Evolutionary conservation across 257 asterid species (phyloP).

Genomic region (Solanum neorickii): DNA sequence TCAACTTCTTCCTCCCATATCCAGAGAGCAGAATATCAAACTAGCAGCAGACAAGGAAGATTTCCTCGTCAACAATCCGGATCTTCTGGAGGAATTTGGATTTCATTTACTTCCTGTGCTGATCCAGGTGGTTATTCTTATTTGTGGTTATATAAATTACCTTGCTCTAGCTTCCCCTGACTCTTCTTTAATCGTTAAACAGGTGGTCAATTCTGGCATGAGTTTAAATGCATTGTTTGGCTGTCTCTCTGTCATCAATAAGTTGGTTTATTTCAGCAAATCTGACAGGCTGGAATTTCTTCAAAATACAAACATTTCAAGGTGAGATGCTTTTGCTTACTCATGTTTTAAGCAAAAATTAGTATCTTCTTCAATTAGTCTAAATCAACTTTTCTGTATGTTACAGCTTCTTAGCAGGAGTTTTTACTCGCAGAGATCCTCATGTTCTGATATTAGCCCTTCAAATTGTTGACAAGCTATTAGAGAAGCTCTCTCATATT

Average conservation of each 20-base stretch:
- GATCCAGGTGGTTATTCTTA: slow-evolving; percentile 50
- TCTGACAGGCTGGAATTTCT: slow-evolving; percentile 58
- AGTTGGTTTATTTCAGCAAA: slow-evolving; percentile 71
- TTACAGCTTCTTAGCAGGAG: slow-evolving; percentile 91
- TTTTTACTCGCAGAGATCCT: slow-evolving; percentile 71
- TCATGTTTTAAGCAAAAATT: not conserved
- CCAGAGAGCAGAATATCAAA: slow-evolving; percentile 35
- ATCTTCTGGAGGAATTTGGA: slow-evolving; percentile 67
- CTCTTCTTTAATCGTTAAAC: slow-evolving; percentile 11
- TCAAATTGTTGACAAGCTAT: slow-evolving; percentile 59
- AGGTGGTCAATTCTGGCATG: slow-evolving; percentile 91
- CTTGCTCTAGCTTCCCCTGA: slow-evolving; percentile 2
- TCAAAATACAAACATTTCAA: slow-evolving; percentile 53
- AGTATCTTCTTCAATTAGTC: slow-evolving; percentile 2
- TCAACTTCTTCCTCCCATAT: slow-evolving; percentile 65
- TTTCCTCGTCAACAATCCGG: slow-evolving; percentile 57
- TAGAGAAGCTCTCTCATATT: slow-evolving; percentile 61
- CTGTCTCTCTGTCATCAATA: slow-evolving; percentile 73
- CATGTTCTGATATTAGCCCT: slow-evolving; percentile 67
- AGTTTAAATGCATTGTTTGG: slow-evolving; percentile 64
- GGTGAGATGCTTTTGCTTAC: slow-evolving; percentile 28
- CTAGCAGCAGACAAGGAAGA: slow-evolving; percentile 50
- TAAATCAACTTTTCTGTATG: not conserved
- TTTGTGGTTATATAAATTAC: not conserved
- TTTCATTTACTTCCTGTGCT: slow-evolving; percentile 73